Base-by-base conservation (phyloP, 805 yeast species). In the Wickerhamomyces canadensis region DNA sequence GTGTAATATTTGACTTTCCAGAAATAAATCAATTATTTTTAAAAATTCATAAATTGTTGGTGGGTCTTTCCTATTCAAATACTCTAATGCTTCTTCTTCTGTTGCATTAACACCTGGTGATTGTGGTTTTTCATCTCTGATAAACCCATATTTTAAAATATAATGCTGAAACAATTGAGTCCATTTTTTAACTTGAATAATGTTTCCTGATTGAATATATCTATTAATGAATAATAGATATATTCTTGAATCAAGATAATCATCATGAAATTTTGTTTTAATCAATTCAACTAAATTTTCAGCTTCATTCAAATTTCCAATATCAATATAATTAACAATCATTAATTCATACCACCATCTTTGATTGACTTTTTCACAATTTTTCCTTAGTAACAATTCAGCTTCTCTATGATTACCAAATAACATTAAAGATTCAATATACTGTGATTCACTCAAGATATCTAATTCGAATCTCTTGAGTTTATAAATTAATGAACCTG, bases 281-380 rank as follows among this genome's bases (percentile, higher is more conserved):
- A 66, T 59, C 6, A 52, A 46, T 1, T 39, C 23, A 4, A 67
- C 57, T 2, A 65, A 31, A 2, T 44, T 45, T 29, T 67, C 67
- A 18, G 75, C 74, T n/a, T 49, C 47, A 5, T 43, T 54, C 5
- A 66, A 37, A 23, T 61, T 51, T 13, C 55, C 56, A n/a, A 51
- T 47, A 7, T 59, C 53, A 24, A 74, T 42, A 32, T 64, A 58
- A 6, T 70, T 57, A 40, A 59, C 60, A 38, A 67, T 55, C n/a
- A 78, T 74, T 18, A 68, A 39, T 35, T 74, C 80, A 40, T 58
- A 56, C 80, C 80, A 75, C 64, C 76, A 75, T 37, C 76, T 52
- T 40, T 71, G 65, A 22, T 67, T 64, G 6, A 59, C 49, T 23
- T 65, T 65, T 3, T 43, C 52, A 33, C 55, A 49, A 37, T 67